Conservation (phyloP, 1,284 basidiomycete genomes). For the Termitomyces sp. region DNA sequence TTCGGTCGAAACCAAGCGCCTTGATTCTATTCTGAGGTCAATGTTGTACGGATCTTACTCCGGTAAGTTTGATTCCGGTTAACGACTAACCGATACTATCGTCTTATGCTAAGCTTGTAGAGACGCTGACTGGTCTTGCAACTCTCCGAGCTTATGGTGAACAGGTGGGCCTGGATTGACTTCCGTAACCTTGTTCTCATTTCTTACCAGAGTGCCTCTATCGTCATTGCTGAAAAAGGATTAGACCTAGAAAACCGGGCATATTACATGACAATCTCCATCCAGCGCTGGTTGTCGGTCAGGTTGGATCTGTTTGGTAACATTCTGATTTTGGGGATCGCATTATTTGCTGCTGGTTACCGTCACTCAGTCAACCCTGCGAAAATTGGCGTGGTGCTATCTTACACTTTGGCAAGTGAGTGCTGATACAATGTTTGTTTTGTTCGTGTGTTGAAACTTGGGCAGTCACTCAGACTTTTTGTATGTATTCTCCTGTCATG, state of each 20-base stretch:
- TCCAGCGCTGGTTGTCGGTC: conserved; percentile 57
- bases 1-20: conserved; percentile 56
- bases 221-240: conserved; percentile 48
- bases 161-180: conserved; percentile 27
- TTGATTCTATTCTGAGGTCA: conserved; percentile 61
- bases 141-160: conserved; percentile 40
- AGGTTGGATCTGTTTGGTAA: conserved; percentile 68
- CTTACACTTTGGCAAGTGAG: conserved; percentile 59
- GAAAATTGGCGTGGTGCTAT: conserved; percentile 56
- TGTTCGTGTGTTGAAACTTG: not conserved
- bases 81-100: not conserved
- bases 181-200: not conserved
- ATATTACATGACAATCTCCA: conserved; percentile 72
- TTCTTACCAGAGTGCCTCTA: conserved; percentile 34
- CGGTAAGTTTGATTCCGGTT: conserved; percentile 21
- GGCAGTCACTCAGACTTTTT: conserved; percentile 51
- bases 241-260: conserved; percentile 74
- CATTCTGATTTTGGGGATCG: conserved; percentile 68
- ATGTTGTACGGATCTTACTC: conserved; percentile 46
- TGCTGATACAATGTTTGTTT: conserved; percentile 11
- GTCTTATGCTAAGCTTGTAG: conserved; percentile 18
- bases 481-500: conserved; percentile 30
- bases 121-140: conserved; percentile 39
- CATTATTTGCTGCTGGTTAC: conserved; percentile 59
- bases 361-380: conserved; percentile 39